Conservation (phyloP, 2,329 filamentous ascomycete genomes). For the Aspergillus quadrilineatus region DNA sequence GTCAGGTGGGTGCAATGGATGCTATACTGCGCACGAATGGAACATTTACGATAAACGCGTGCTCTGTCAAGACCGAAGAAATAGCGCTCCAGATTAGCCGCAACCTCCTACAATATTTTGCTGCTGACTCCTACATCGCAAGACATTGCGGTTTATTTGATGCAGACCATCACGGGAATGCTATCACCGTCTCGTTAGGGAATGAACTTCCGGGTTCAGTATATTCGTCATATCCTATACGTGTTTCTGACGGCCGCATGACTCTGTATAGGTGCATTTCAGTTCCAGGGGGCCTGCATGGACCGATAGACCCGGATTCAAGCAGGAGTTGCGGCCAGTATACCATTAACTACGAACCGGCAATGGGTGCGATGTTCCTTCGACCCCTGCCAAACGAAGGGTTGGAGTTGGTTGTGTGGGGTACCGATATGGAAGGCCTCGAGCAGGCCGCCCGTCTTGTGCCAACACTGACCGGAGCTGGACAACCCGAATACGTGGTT, state of each 20-base stretch:
- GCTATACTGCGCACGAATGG: conserved; percentile 53
- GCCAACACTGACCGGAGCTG: conserved; percentile 56
- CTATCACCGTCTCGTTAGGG: conserved; percentile 40
- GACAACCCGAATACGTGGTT: conserved; percentile 59
- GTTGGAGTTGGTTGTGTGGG: conserved; percentile 59
- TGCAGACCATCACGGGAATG: conserved; percentile 40
- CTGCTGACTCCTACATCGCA: conserved; percentile 50
- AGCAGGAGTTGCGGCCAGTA: conserved; percentile 23
- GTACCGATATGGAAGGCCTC: conserved; percentile 48
- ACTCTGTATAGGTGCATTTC: conserved; percentile 8
- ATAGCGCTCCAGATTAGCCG: conserved; percentile 56
- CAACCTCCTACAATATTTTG: conserved; percentile 60
- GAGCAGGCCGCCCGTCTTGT: conserved; percentile 53
- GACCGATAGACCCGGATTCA: conserved; percentile 3
- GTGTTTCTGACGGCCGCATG: conserved; percentile 17
- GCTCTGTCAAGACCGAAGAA: conserved; percentile 28
- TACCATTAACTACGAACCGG: conserved; percentile 31
- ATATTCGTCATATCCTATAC: conserved; percentile 29
- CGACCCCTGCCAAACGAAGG: conserved; percentile 48
- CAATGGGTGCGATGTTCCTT: conserved; percentile 53
- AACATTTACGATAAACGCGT: conserved; percentile 42
- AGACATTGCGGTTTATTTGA: conserved; percentile 19
- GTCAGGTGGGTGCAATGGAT: conserved; percentile 54
- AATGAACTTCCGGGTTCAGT: conserved; percentile 19
- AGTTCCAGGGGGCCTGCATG: neutral